Base-by-base conservation (phyloP, 2,329 filamentous ascomycete species). In the Cytospora piceicola region DNA sequence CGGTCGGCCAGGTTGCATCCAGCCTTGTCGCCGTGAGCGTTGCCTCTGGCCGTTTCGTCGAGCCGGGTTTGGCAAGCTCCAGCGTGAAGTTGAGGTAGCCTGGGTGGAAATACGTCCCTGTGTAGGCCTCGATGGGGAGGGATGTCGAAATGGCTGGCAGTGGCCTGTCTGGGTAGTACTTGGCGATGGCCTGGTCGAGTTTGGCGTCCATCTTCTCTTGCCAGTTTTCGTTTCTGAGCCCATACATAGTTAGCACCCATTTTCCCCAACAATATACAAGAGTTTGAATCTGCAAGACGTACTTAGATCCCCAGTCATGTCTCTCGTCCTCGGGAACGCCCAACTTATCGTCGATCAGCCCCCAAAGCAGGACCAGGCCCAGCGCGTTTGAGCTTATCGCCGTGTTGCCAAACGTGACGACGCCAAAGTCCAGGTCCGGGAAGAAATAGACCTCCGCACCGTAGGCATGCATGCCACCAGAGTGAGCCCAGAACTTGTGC, bases 391-490 rank as follows among this genome's bases (percentile, higher is more conserved):
- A 78, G 3, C 76, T 78, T 6, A 71, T 15, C 11, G 75, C 78
- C 27, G 80, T 82, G 63, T 85, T 86, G 1, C 71, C 78, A 67
- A 84, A 72, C 20, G 75, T 70, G 5, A 80, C 76, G 14, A 82
- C 71, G 4, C 79, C 81, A 67, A 76, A 84, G 6, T 77, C 73
- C 24, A 77, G 63, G 14, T 76, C 75, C 0, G 83, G 82, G 55
- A 85, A 74, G 70, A 82, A 81, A 58, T 76, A 75, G 30, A 83
- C 73, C 42, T 77, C 71, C 0, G 80, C 75, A 5, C 78, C 80
- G 66, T 79, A 82, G 5, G 78, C 81, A 58, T 78, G 76, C 70
- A 82, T 78, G 0, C 77, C 78, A 4, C 82, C 82, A 11, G 69
- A 70, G 68, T 84, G 82, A 12, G 73, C 72, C 58, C 78, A 78